Evolutionary conservation across 2,329 filamentous ascomycete genomes (phyloP), one percentile per base, ranked within the genome.

Genomic region (Epichloe festucae): DNA sequence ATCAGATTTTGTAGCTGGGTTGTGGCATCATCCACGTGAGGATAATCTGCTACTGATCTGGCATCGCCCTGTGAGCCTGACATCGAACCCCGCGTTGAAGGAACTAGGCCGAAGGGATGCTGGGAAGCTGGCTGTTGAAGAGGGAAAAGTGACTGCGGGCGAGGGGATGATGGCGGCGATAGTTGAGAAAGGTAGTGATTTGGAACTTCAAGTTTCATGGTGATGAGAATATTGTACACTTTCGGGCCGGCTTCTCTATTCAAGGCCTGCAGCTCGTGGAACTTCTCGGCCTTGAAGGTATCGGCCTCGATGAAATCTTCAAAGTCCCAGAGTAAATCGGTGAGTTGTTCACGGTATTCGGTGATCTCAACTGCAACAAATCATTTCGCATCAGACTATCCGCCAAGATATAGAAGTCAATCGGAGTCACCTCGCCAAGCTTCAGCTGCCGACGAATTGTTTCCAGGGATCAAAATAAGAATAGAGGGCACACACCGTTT

Each of bases 261-360:
- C 5, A 71, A 58, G 39, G 68, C 68, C 57, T 74, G 73, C 4
- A 79, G 64, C 55, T 75, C 69, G 17, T 66, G 61, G 50, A 73
- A 80, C 54, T 73, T 75, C 17, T 67, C 67, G 27, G 65, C 61
- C n/a, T 79, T 74, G 54, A 79, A 80, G 23, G 67, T 67, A 36
- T 75, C 71, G 14, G 64, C 57, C 48, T 76, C 73, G 54, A 74
- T 62, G 55, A 68, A 78, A 50, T 80, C 76, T 51, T 81, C 77
- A 56, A 81, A 79, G 49, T 76, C 76, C 70, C 76, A 81, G 6
- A 79, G 62, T 23, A 78, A 58, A 46, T 75, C 70, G 53, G 69
- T 73, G 41, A 81, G 65, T 51, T 73, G 67, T 17, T 67, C 65
- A 45, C 76, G 69, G 53, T 70, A 73, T 44, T 68, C 62, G 50